These are phyloP conservation scores for Eudorina sp. DNA, from an alignment of 139 green algal genomes.

Conservation along the genomic window DNA sequence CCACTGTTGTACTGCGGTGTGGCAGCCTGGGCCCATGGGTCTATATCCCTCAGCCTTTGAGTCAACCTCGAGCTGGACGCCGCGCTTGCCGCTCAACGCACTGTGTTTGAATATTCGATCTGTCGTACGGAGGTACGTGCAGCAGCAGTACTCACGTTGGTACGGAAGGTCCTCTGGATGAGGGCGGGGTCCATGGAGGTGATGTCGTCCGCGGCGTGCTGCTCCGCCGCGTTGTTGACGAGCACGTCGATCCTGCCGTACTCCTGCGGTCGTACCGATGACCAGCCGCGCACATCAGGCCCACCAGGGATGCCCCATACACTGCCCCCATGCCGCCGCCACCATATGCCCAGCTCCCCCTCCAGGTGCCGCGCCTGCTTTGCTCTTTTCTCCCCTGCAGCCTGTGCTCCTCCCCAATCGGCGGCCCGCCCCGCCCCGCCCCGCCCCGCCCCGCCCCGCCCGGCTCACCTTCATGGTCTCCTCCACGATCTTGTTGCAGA, in stretches of 20 bases:
- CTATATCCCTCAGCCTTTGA: too few relatives aligned
- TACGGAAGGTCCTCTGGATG: slow-evolving; percentile 61
- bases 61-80: too few relatives aligned
- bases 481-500: slow-evolving; percentile 27
- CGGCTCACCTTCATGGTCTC: slow-evolving; percentile 35
- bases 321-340: too few relatives aligned
- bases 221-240: slow-evolving; percentile 65
- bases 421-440: background rate
- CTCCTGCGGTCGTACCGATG: slow-evolving; percentile 31
- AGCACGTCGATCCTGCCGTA: slow-evolving; percentile 66
- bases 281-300: background rate
- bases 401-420: too few relatives aligned
- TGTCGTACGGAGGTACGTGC: background rate
- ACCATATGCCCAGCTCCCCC: too few relatives aligned
- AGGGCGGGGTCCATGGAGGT: slow-evolving; percentile 37
- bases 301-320: background rate
- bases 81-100: too few relatives aligned
- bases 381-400: too few relatives aligned
- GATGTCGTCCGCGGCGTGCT: slow-evolving; percentile 27
- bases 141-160: slow-evolving; percentile 67
- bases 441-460: background rate
- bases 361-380: too few relatives aligned
- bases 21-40: too few relatives aligned
- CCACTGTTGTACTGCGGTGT: too few relatives aligned
- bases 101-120: too few relatives aligned